A percentile compares a stretch with the other conserved stretches of the same genome.
Conservation (phyloP, 1,284 basidiomycete species). For the Cutaneotrichosporon sp. region DNA sequence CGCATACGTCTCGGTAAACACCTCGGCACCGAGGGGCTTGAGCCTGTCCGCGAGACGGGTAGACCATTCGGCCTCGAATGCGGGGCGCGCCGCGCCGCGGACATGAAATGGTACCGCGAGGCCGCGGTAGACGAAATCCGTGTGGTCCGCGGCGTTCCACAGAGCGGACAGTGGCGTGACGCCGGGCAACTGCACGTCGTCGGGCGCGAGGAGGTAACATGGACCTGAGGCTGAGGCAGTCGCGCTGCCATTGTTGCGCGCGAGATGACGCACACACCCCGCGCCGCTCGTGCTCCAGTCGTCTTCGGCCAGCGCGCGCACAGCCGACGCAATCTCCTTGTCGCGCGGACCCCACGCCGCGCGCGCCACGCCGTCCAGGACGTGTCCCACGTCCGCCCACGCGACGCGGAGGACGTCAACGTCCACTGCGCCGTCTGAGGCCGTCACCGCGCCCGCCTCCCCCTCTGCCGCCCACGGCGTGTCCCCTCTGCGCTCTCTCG, state of each 20-base stretch:
- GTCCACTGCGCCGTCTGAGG: constrained; percentile 15
- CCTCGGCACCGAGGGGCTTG: constrained; percentile 27
- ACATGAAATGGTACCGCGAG: constrained; percentile 28
- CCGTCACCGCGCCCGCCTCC: not conserved
- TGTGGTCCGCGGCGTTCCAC: constrained; percentile 1
- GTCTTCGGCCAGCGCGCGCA: constrained; percentile 19
- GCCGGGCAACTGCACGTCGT: not conserved
- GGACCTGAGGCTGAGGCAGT: constrained; percentile 10
- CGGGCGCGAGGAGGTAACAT: constrained; percentile 29
- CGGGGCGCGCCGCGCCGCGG: constrained; percentile 7
- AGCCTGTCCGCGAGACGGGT: constrained; percentile 14
- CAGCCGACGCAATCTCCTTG: constrained; percentile 5
- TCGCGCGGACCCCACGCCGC: constrained; percentile 10
- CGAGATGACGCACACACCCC: constrained; percentile 29
- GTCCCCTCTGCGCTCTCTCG: constrained; percentile 16
- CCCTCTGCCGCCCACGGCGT: constrained; percentile 10
- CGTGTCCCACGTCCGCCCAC: constrained; percentile 42
- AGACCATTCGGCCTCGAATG: constrained; percentile 27
- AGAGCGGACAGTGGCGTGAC: constrained; percentile 7
- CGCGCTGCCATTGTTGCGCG: constrained; percentile 6
- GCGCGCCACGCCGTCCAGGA: constrained; percentile 28
- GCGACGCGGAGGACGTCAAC: constrained; percentile 32
- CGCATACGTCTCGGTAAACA: constrained; percentile 34
- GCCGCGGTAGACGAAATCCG: constrained; percentile 28
- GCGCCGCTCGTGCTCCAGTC: constrained; percentile 23